These are phyloP conservation scores for Chaetomidium leptoderma DNA, from an alignment of 495 filamentous ascomycete species.

Conservation along the genomic window DNA sequence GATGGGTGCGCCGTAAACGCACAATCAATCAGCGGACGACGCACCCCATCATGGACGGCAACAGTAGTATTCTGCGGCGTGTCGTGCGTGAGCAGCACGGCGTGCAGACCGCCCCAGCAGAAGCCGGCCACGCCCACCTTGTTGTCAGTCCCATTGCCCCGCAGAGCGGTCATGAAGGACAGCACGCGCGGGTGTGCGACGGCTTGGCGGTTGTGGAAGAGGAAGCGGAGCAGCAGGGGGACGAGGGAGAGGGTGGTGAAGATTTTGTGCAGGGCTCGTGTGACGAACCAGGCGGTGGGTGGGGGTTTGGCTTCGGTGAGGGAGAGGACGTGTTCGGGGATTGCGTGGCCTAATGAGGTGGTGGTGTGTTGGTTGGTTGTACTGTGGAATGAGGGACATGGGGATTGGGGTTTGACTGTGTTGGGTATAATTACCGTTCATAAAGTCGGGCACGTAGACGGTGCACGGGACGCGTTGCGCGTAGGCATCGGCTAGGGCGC, in stretches of 20 bases:
- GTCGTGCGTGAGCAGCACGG: constrained; percentile 40
- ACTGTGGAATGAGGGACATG: background rate
- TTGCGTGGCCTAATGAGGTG: constrained; percentile 15
- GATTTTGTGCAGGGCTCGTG: background rate
- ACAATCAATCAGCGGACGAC: constrained; percentile 44
- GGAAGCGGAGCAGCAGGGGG: constrained; percentile 33
- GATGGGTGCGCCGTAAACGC: constrained; percentile 55
- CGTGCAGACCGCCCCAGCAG: constrained; percentile 58
- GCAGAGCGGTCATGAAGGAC: constrained; percentile 45
- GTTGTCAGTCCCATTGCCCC: too few species aligned
- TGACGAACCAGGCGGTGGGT: background rate
- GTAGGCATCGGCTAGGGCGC: constrained; percentile 51
- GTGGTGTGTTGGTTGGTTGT: background rate
- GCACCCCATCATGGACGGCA: constrained; percentile 9
- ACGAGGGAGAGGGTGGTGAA: constrained; percentile 10
- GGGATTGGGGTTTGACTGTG: too few species aligned
- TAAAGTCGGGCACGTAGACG: constrained; percentile 58
- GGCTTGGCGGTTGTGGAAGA: constrained; percentile 33
- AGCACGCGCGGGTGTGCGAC: constrained; percentile 42
- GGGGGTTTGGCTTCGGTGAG: constrained; percentile 12
- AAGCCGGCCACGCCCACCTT: constrained; percentile 51
- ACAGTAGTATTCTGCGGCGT: constrained; percentile 15
- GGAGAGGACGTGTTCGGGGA: constrained; percentile 22
- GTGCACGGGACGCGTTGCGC: constrained; percentile 44
- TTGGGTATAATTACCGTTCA: constrained; percentile 46